A percentile compares a stretch with the other conserved stretches of the same genome.
Evolutionary conservation across 208 protist species (phyloP).

Genomic region (Leishmania arabica): DNA sequence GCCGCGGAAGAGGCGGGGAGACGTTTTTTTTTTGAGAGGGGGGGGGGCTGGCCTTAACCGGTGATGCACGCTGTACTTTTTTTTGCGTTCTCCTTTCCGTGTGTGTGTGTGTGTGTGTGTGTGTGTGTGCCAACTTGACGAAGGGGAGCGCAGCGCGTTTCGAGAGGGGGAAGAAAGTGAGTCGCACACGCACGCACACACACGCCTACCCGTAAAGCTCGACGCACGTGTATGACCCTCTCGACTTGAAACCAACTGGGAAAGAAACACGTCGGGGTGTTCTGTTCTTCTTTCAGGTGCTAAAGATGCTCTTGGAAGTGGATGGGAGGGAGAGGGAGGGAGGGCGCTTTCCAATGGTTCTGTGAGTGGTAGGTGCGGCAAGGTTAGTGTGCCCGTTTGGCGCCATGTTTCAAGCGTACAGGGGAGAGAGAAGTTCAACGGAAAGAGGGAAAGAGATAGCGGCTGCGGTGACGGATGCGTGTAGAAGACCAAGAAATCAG

Average conservation of each 20-base stretch:
- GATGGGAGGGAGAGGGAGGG: not conserved
- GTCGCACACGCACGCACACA: not conserved
- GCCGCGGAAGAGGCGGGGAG: not conserved
- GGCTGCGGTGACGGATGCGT: not conserved
- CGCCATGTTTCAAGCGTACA: not conserved
- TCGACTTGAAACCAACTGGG: not conserved
- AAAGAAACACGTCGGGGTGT: not conserved
- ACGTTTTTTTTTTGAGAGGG: not conserved
- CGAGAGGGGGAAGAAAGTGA: not conserved
- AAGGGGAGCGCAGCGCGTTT: not conserved
- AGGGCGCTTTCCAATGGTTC: not conserved
- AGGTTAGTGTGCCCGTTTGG: not conserved
- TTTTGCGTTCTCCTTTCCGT: not conserved
- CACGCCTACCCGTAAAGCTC: not conserved
- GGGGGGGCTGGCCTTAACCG: not conserved
- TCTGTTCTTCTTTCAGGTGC: not conserved
- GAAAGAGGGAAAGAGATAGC: not conserved
- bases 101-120: not conserved
- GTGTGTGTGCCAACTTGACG: not conserved
- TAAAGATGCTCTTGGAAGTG: too few relatives aligned
- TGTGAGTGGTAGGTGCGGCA: not conserved
- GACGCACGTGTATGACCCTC: not conserved
- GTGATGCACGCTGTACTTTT: not conserved
- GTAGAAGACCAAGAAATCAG: not conserved
- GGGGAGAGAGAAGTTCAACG: not conserved